These are phyloP conservation scores for Alternaria brassicae DNA, from an alignment of 2,329 filamentous ascomycete genomes.

Conservation along the genomic window DNA sequence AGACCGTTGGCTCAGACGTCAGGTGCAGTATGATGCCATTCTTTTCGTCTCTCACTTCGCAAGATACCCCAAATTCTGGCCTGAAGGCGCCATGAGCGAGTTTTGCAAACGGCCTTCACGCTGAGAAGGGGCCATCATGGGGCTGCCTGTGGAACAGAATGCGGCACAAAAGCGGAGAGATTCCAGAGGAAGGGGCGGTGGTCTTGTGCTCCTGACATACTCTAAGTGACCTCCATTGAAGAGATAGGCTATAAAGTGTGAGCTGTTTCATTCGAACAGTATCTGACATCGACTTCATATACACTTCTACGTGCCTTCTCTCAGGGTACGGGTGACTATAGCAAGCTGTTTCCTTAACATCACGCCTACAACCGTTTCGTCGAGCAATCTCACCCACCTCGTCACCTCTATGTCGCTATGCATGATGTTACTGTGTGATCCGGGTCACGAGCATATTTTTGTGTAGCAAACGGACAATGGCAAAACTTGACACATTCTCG, in stretches of 20 bases:
- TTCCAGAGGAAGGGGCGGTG: not conserved
- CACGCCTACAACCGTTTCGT: not conserved
- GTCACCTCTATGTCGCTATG: too few relatives aligned
- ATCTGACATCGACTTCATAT: not conserved
- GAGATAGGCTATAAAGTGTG: not conserved
- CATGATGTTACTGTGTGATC: not conserved
- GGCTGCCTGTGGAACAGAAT: rapidly evolving
- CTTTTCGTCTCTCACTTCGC: not conserved
- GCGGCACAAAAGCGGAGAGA: not conserved
- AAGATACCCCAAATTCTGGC: not conserved
- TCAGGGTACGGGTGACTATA: too few relatives aligned
- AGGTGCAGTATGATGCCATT: not conserved
- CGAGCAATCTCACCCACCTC: not conserved
- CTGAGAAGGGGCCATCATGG: not conserved
- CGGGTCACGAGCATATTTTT: not conserved
- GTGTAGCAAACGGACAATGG: not conserved
- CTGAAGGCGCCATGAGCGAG: not conserved
- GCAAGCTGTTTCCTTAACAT: not conserved
- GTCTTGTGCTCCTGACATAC: not conserved
- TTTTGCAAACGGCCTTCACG: not conserved
- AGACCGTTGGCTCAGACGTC: not conserved
- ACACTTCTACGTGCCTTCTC: not conserved
- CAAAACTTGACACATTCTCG: too few relatives aligned
- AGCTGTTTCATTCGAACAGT: not conserved
- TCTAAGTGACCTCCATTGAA: not conserved